Evolutionary conservation across 148 eudicot species (phyloP), one percentile per base, ranked within the genome.

Genomic region (Beta vulgaris): DNA sequence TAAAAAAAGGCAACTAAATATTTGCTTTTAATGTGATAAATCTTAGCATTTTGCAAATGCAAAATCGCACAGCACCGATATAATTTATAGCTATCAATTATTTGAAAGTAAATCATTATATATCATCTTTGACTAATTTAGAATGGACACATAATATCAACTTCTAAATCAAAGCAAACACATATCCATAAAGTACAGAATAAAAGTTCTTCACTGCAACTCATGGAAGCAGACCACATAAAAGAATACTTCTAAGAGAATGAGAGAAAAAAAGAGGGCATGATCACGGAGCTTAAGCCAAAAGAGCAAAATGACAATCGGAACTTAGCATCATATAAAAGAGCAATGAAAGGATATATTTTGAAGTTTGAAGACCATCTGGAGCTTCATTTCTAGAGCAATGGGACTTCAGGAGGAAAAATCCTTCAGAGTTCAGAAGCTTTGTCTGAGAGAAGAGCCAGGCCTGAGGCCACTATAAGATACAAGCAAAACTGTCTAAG

Each of bases 41-140:
- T 21, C 43, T 34, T 37, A 16, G 14, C 48, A 36, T 6, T 28
- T 31, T 44, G 31, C 46, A 73, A 73, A 19, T 57, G 28, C 67
- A 32, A n/a, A 2, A 58, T 53, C 61, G 69, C 43, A 68, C 55
- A 59, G 63, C 70, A 74, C 21, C 69, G 60, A 49, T 39, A 61
- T 26, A 35, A 67, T 54, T 59, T 40, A 73, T 32, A 25, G 19
- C 46, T 9, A 40, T 14, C 25, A 64, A 54, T 62, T 57, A 51
- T 25, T n/a, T 53, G 14, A 51, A 11, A 21, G 6, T 29, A 35
- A 39, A 78, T 25, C 8, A 64, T 21, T n/a, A 54, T 19, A 21
- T 25, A 4, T 59, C 39, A 63, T 19, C 36, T 60, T 73, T 73
- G 54, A n/a, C 14, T 39, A 28, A 26, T 12, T 25, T 26, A 29